Percentiles rank a stretch among this genome's conserved stretches.
These are phyloP conservation scores for Zalaria obscura DNA, from an alignment of 2,329 filamentous ascomycete genomes.

Conservation along the genomic window DNA sequence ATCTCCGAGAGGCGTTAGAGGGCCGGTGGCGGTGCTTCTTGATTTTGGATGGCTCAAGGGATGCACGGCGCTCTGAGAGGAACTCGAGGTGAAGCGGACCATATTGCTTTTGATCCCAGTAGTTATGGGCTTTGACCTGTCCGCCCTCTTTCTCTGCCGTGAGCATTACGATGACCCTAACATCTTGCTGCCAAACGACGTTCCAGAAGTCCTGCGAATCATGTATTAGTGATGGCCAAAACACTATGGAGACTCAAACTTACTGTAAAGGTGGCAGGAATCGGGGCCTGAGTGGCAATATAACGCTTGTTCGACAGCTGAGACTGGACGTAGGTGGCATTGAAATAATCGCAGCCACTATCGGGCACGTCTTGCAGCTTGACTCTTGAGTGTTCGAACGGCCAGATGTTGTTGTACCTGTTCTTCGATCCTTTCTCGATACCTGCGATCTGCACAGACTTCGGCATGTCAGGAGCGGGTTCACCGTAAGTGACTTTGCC, in stretches of 20 bases:
- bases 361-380: constrained; percentile 53
- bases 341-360: constrained; percentile 82
- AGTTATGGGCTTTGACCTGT: constrained; percentile 87
- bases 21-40: constrained; percentile 24
- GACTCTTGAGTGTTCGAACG: constrained; percentile 86
- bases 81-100: constrained; percentile 61
- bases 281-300: constrained; percentile 86
- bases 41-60: constrained; percentile 50
- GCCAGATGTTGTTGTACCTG: constrained; percentile 93
- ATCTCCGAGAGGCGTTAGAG: constrained; percentile 19
- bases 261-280: constrained; percentile 83
- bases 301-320: constrained; percentile 78
- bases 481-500: constrained; percentile 44
- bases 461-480: constrained; percentile 18
- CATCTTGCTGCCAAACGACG: constrained; percentile 91
- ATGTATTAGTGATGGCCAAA: not conserved
- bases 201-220: constrained; percentile 80
- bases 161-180: constrained; percentile 89
- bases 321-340: constrained; percentile 75
- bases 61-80: constrained; percentile 70
- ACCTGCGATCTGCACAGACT: constrained; percentile 61
- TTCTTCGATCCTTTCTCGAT: constrained; percentile 94
- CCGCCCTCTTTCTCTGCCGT: constrained; percentile 90
- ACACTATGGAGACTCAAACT: constrained; percentile 19
- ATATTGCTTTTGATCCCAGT: constrained; percentile 73